These are phyloP conservation scores for Kazachstania viticola DNA, from an alignment of 805 yeast genomes.

Conservation along the genomic window DNA sequence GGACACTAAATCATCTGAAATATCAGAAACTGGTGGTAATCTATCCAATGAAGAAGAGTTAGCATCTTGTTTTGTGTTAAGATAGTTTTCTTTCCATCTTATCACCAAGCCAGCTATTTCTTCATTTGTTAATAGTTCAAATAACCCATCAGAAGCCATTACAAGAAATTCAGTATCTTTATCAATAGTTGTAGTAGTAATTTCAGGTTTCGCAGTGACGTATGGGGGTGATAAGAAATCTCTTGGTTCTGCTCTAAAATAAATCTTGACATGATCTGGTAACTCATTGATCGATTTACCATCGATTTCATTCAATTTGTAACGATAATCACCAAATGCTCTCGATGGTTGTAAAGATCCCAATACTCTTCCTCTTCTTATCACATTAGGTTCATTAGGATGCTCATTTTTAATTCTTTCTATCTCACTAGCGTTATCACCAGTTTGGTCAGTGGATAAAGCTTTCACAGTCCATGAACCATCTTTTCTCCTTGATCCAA, in stretches of 20 bases:
- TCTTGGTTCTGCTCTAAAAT: constrained; percentile 68
- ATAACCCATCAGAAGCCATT: constrained; percentile 88
- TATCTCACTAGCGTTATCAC: constrained; percentile 80
- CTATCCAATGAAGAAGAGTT: constrained; percentile 19
- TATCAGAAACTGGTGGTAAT: constrained; percentile 52
- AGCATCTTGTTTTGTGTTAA: constrained; percentile 6
- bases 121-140: constrained; percentile 82
- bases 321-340: constrained; percentile 95
- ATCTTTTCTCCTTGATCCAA: constrained; percentile 55
- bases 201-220: constrained; percentile 92
- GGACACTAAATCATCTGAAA: constrained; percentile 43
- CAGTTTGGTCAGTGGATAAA: constrained; percentile 86
- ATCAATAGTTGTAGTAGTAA: constrained; percentile 66
- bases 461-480: constrained; percentile 86
- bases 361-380: constrained; percentile 78
- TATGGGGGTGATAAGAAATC: constrained; percentile 84
- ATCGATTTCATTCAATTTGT: constrained; percentile 58
- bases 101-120: constrained; percentile 88
- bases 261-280: constrained; percentile 70
- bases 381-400: constrained; percentile 78
- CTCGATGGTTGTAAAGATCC: constrained; percentile 93
- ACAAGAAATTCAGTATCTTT: constrained; percentile 75
- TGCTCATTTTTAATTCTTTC: constrained; percentile 75
- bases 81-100: constrained; percentile 75
- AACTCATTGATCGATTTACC: constrained; percentile 37